Evolutionary conservation across 1,139 yeast genomes (phyloP).

Genomic region (Blastobotrys indianensis): DNA sequence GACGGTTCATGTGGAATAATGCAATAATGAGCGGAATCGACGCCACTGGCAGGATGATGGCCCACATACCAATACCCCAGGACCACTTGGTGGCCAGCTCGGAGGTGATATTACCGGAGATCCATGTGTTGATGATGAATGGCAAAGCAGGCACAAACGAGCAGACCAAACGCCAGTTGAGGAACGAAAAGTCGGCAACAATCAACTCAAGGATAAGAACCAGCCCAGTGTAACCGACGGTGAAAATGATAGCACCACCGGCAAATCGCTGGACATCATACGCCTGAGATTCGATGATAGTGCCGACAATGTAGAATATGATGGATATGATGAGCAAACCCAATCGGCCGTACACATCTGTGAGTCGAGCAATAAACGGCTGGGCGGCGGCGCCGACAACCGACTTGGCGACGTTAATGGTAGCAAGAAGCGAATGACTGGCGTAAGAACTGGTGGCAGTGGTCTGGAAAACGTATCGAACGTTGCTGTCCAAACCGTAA

Average conservation of each 20-base stretch:
- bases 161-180: conserved; percentile 64
- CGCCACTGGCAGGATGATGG: conserved; percentile 62
- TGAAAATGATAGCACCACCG: conserved; percentile 68
- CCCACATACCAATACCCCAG: conserved; percentile 78
- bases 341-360: conserved; percentile 67
- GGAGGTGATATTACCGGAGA: conserved; percentile 51
- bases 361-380: conserved; percentile 60
- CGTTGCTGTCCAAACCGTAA: conserved; percentile 58
- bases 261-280: conserved; percentile 59
- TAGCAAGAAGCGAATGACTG: conserved; percentile 55
- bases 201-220: conserved; percentile 51
- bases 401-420: conserved; percentile 56
- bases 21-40: conserved; percentile 53
- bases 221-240: conserved; percentile 64
- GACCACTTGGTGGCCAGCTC: conserved; percentile 47
- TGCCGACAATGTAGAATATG: conserved; percentile 61
- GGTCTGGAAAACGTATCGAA: conserved; percentile 46
- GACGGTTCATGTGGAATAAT: conserved; percentile 49
- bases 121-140: conserved; percentile 71
- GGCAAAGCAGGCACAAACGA: conserved; percentile 65
- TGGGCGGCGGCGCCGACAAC: conserved; percentile 71
- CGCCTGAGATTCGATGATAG: conserved; percentile 65
- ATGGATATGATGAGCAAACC: conserved; percentile 50
- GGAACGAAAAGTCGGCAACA: conserved; percentile 58
- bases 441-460: conserved; percentile 54